Conservation (phyloP, 2,329 filamentous ascomycete genomes). For the Didymella keratinophila region DNA sequence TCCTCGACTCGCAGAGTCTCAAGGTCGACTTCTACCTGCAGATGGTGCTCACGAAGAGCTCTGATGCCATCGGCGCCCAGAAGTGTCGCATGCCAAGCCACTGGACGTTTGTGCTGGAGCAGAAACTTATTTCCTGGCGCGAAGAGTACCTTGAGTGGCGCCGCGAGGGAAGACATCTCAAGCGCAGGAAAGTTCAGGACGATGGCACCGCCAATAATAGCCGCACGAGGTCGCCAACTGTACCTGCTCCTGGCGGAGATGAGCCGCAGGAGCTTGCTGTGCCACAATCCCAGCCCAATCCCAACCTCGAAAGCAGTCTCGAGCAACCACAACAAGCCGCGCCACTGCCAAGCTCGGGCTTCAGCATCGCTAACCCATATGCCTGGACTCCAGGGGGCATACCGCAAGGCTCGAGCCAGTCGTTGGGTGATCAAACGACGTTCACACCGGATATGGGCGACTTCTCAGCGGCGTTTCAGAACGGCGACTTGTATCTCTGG, state of each 20-base stretch:
- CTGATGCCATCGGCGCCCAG: constrained; percentile 40
- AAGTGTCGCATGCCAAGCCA: constrained; percentile 44
- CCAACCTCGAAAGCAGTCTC: neutral
- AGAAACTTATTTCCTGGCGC: constrained; percentile 45
- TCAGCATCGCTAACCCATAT: constrained; percentile 24
- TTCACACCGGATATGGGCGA: constrained; percentile 43
- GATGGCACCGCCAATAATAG: neutral
- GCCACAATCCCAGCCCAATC: neutral
- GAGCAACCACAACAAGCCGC: neutral
- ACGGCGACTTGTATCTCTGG: constrained; percentile 50
- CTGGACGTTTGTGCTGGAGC: constrained; percentile 42
- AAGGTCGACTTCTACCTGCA: constrained; percentile 45
- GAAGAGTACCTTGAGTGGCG: constrained; percentile 42
- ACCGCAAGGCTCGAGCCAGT: neutral
- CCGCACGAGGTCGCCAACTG: neutral
- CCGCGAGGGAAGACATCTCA: constrained; percentile 36
- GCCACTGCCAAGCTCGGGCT: constrained; percentile 9
- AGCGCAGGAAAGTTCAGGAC: constrained; percentile 20
- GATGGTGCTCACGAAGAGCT: constrained; percentile 30
- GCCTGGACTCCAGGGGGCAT: constrained; percentile 6
- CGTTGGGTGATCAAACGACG: constrained; percentile 20
- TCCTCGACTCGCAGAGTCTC: constrained; percentile 43
- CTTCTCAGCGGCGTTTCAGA: constrained; percentile 45
- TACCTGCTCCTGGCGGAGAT: neutral
- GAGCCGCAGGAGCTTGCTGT: neutral